phyloP scores from a whole-genome alignment of 176 grass and related monocot genomes.

The bread wheat (Triticum aestivum) region DNA sequence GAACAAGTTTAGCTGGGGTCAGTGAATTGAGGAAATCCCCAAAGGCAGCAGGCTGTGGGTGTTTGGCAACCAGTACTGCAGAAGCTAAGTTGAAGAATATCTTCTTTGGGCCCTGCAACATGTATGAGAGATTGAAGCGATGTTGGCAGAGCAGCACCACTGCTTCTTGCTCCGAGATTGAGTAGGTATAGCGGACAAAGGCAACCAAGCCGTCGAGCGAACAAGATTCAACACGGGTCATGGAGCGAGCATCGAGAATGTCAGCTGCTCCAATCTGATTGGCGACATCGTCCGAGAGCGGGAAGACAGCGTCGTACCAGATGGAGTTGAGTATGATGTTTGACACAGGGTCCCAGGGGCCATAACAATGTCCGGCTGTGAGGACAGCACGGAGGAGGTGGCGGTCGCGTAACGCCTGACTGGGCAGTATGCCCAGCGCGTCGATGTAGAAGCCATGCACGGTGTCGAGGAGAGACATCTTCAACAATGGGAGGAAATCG shows the following conservation, averaged over 20 bases:
- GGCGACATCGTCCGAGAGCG: neutral
- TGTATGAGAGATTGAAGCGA: neutral
- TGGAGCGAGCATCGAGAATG: neutral
- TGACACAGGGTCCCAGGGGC: neutral
- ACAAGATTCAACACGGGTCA: neutral
- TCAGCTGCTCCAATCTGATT: neutral
- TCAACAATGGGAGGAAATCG: neutral
- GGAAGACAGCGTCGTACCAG: neutral
- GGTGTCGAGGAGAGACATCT: neutral
- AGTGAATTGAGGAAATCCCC: neutral
- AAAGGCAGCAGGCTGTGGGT: neutral
- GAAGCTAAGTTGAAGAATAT: neutral
- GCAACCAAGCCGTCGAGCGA: neutral
- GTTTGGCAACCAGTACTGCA: neutral
- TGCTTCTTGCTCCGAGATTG: neutral
- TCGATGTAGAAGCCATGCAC: neutral
- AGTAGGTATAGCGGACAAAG: neutral
- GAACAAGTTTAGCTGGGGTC: neutral
- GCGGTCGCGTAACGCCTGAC: neutral
- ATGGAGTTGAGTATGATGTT: neutral
- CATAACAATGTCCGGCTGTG: neutral
- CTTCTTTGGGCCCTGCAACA: neutral
- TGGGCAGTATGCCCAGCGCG: neutral
- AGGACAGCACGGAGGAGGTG: neutral
- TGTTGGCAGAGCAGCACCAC: neutral